These are phyloP conservation scores for Dioscorea alata DNA, from an alignment of 106 monocot genomes.

Conservation along the genomic window DNA sequence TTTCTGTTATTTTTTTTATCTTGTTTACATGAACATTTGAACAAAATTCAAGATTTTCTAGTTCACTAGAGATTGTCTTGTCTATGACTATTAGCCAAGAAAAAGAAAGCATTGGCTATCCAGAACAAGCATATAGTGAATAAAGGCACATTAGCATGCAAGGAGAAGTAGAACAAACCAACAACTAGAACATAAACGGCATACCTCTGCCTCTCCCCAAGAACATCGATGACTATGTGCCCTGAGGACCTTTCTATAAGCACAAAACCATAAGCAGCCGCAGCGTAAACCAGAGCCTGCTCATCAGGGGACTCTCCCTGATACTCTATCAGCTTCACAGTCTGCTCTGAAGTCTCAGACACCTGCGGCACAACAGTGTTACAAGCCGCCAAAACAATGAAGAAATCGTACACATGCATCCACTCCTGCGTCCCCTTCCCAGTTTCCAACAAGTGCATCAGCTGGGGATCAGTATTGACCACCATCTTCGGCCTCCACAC, in stretches of 20 bases:
- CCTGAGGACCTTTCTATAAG: slow-evolving; percentile 84
- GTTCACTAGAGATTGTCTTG: no score
- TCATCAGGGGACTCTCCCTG: slow-evolving; percentile 98
- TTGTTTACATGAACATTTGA: no score
- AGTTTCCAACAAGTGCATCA: slow-evolving; percentile 40
- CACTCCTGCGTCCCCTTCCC: slow-evolving; percentile 29
- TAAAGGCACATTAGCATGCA: no score
- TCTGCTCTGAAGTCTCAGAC: slow-evolving; percentile 39
- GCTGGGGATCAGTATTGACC: slow-evolving; percentile 57
- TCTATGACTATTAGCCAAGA: no score
- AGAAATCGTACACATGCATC: slow-evolving; percentile 44
- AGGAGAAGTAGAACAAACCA: no score
- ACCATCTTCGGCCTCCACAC: slow-evolving; percentile 60
- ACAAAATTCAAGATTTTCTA: no score
- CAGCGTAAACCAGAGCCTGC: slow-evolving; percentile 88
- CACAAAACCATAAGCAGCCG: slow-evolving; percentile 92
- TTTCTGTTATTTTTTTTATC: no score
- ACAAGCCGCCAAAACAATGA: slow-evolving; percentile 77
- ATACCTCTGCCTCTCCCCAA: slow-evolving; percentile 79
- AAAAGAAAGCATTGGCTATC: no score
- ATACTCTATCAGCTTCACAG: slow-evolving; percentile 67
- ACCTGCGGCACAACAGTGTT: slow-evolving; percentile 85
- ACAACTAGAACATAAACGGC: neutral
- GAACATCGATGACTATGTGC: slow-evolving; percentile 74
- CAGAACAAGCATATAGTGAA: no score